Percentiles rank a stretch among this genome's conserved stretches.
Conservation (phyloP, 23 red algal genomes). For the Gracilariopsis chorda region DNA sequence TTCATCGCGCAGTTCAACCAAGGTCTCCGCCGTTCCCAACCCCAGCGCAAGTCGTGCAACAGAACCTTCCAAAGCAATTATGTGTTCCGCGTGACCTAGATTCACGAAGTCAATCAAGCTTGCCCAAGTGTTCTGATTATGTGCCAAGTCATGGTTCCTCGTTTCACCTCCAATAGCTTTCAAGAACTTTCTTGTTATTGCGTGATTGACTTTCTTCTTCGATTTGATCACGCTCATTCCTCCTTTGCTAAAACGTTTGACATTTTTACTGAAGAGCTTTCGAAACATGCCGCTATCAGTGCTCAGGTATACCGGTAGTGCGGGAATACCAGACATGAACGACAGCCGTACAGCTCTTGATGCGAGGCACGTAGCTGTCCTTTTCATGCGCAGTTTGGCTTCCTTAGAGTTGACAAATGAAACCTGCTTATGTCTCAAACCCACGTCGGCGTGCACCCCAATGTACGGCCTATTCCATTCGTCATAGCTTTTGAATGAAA, state of each 20-base stretch:
- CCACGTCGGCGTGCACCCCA: slow-evolving; percentile 23
- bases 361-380: background rate
- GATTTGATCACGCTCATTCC: background rate
- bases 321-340: background rate
- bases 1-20: slow-evolving; percentile 34
- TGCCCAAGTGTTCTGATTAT: background rate
- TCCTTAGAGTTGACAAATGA: slow-evolving; percentile 9
- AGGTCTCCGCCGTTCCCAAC: background rate
- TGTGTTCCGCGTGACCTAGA: slow-evolving; percentile 36
- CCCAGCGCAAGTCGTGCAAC: slow-evolving; percentile 9
- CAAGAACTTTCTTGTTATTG: background rate
- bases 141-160: background rate
- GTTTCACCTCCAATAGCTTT: background rate
- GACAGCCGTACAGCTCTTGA: slow-evolving; percentile 6
- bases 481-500: background rate
- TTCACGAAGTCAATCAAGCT: slow-evolving; percentile 7
- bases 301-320: slow-evolving; percentile 22
- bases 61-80: slow-evolving; percentile 28
- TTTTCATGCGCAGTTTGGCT: background rate
- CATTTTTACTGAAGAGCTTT: background rate
- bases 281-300: slow-evolving; percentile 28
- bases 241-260: slow-evolving; percentile 12
- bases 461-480: background rate
- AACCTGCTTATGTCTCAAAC: background rate
- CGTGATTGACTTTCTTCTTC: background rate